Conservation (phyloP, 1,284 basidiomycete species). For the Leucoagaricus sp. region DNA sequence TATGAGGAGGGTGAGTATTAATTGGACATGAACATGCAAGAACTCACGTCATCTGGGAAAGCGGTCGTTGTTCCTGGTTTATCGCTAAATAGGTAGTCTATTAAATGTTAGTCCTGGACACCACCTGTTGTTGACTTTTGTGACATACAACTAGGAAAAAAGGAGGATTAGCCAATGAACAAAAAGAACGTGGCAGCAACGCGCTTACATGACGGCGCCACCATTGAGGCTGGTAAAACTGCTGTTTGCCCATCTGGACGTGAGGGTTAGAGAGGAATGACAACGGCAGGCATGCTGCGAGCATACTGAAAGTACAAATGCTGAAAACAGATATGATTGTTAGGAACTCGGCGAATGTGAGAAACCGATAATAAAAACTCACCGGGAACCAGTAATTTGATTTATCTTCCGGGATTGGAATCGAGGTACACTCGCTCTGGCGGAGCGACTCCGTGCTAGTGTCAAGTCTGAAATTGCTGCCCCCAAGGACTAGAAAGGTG, state of each 20-base stretch:
- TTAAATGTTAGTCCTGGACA: background rate
- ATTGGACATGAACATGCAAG: slow-evolving; percentile 5
- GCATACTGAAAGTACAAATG: slow-evolving; percentile 43
- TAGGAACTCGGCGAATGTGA: background rate
- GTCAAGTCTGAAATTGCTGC: slow-evolving; percentile 40
- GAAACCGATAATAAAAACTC: background rate
- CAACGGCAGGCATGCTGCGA: background rate
- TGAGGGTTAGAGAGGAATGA: background rate
- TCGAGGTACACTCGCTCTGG: slow-evolving; percentile 42
- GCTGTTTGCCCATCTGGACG: slow-evolving; percentile 38
- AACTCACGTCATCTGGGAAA: slow-evolving; percentile 47
- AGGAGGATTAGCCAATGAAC: slow-evolving; percentile 7
- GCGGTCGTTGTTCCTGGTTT: slow-evolving; percentile 43
- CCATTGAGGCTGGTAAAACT: slow-evolving; percentile 40
- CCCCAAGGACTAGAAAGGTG: slow-evolving; percentile 36
- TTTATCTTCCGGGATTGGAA: slow-evolving; percentile 43
- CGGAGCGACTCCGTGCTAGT: slow-evolving; percentile 36
- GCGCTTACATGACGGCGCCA: slow-evolving; percentile 40
- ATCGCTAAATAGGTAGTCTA: slow-evolving; percentile 47
- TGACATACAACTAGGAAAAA: slow-evolving; percentile 30
- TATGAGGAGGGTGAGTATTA: slow-evolving; percentile 18
- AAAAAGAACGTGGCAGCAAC: slow-evolving; percentile 2
- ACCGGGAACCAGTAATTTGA: slow-evolving; percentile 45
- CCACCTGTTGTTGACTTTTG: background rate
- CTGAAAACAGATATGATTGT: slow-evolving; percentile 23